These are phyloP conservation scores for Sclerotiophoma versabilis DNA, from an alignment of 2,329 filamentous ascomycete genomes.

Conservation along the genomic window DNA sequence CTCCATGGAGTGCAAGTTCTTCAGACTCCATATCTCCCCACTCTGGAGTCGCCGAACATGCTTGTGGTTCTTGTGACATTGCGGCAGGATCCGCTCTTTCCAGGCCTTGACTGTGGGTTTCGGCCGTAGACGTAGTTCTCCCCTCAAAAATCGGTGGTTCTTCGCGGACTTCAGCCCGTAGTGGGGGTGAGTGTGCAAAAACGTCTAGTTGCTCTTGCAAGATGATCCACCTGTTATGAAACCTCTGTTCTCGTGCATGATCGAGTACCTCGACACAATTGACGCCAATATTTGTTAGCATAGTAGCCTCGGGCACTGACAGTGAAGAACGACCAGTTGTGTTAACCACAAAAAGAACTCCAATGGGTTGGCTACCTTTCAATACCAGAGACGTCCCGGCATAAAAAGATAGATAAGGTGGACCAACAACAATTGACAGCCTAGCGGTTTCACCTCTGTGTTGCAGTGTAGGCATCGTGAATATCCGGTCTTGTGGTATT, in stretches of 20 bases:
- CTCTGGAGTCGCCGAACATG: too few species aligned
- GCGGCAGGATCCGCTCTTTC: background rate
- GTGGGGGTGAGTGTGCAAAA: conserved; percentile 5
- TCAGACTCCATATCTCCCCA: too few species aligned
- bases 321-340: background rate
- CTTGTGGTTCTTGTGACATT: background rate
- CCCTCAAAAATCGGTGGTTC: background rate
- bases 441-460: background rate
- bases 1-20: too few species aligned
- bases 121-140: too few species aligned
- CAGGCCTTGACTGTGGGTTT: too few species aligned
- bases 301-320: conserved; percentile 3
- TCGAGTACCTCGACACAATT: conserved; percentile 22
- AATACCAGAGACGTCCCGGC: conserved; percentile 18
- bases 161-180: background rate
- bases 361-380: conserved; percentile 16
- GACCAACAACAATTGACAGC: background rate
- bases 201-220: conserved; percentile 9
- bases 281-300: conserved; percentile 7
- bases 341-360: conserved; percentile 20
- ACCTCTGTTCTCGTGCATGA: conserved; percentile 13
- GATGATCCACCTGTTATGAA: conserved; percentile 9
- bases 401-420: conserved; percentile 12
- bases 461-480: background rate
- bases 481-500: background rate